Percentiles rank a stretch among this genome's conserved stretches.
These are phyloP conservation scores for Aspergillus sp. DNA, from an alignment of 2,329 filamentous ascomycete species.

Conservation along the genomic window DNA sequence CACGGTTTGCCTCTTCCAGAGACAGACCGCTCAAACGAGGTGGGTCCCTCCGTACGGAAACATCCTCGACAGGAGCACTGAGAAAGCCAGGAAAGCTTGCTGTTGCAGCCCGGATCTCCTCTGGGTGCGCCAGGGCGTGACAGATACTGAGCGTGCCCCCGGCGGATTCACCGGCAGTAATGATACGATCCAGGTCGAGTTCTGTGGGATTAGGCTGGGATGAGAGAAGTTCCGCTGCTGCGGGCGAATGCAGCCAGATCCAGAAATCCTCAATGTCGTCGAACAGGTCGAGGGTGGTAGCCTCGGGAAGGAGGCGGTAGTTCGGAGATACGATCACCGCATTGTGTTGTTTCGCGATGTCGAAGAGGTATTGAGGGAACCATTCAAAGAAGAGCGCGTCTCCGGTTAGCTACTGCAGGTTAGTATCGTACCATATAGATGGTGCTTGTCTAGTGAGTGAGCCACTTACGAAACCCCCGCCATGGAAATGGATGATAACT, in stretches of 20 bases:
- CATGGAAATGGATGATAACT: conserved; percentile 48
- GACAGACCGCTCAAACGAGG: conserved; percentile 3
- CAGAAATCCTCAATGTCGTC: conserved; percentile 53
- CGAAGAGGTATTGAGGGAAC: conserved; percentile 39
- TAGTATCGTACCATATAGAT: conserved; percentile 5
- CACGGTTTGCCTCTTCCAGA: neutral
- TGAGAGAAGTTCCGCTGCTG: conserved; percentile 15
- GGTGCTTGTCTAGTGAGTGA: neutral
- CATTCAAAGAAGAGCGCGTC: conserved; percentile 32
- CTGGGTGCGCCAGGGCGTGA: conserved; percentile 29
- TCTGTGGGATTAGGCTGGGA: conserved; percentile 16
- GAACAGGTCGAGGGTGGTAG: conserved; percentile 50
- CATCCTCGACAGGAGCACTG: conserved; percentile 20
- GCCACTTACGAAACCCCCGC: conserved; percentile 45
- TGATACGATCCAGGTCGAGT: conserved; percentile 27
- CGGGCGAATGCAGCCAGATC: conserved; percentile 44
- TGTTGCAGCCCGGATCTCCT: conserved; percentile 33
- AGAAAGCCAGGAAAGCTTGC: conserved; percentile 37
- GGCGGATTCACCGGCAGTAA: conserved; percentile 34
- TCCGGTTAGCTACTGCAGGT: conserved; percentile 30
- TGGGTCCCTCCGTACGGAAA: conserved; percentile 10
- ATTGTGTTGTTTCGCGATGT: conserved; percentile 40
- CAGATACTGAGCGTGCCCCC: conserved; percentile 35
- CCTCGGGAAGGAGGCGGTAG: conserved; percentile 56
- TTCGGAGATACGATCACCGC: conserved; percentile 53